Conservation (phyloP, 257 asterid species). For the Lycium ferocissimum region DNA sequence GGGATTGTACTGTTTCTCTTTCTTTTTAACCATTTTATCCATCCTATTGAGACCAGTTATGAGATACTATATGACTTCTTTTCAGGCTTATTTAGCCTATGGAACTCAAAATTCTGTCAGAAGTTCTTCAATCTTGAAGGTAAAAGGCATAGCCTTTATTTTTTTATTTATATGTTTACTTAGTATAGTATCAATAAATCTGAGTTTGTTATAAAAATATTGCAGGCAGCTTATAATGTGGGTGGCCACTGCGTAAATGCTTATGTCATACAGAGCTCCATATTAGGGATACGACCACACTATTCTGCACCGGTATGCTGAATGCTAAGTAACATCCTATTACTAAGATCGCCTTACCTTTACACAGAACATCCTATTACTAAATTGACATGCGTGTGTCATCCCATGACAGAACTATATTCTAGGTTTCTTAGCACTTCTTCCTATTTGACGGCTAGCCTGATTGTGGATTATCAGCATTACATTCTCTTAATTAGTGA, state of each 20-base stretch:
- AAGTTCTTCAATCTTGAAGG: constrained; percentile 73
- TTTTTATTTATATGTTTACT: neutral
- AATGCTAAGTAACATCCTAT: constrained; percentile 25
- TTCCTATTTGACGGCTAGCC: neutral
- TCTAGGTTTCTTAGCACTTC: neutral
- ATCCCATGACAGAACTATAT: neutral
- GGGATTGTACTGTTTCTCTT: neutral
- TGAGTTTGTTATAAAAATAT: constrained; percentile 19
- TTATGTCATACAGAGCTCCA: constrained; percentile 72
- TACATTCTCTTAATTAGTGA: constrained; percentile 10
- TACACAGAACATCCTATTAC: neutral
- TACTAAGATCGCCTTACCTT: constrained; percentile 17
- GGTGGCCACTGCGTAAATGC: constrained; percentile 88
- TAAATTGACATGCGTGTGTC: constrained; percentile 25
- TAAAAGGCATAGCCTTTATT: constrained; percentile 31
- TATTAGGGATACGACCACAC: constrained; percentile 81
- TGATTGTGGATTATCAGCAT: neutral
- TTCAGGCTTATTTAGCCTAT: constrained; percentile 91
- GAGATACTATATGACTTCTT: constrained; percentile 20
- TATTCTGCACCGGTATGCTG: constrained; percentile 74
- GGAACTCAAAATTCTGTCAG: constrained; percentile 78
- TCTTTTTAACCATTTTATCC: neutral
- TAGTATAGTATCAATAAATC: constrained; percentile 24
- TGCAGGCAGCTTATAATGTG: constrained; percentile 85
- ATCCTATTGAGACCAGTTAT: neutral